These are phyloP conservation scores for Daldinia vernicosa DNA, from an alignment of 495 filamentous ascomycete genomes.

Conservation along the genomic window DNA sequence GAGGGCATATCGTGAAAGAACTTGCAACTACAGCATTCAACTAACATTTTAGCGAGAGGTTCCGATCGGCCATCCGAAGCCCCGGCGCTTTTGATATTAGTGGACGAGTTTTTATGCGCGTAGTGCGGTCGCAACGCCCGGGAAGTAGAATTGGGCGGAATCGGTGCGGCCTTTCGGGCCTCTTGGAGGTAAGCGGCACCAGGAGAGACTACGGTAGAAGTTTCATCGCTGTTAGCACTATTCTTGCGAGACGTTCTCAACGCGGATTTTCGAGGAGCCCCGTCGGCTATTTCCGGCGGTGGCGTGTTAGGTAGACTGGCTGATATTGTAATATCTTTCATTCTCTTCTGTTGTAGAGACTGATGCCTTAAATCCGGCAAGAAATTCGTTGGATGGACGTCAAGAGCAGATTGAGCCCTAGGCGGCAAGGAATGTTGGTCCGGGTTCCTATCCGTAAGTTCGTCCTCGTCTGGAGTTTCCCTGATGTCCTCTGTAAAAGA, in stretches of 20 bases:
- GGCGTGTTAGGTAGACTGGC: constrained; percentile 41
- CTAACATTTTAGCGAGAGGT: constrained; percentile 76
- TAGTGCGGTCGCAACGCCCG: constrained; percentile 39
- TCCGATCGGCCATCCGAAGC: constrained; percentile 48
- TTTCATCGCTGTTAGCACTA: constrained; percentile 30
- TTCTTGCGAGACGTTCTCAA: constrained; percentile 40
- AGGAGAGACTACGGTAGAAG: constrained; percentile 26
- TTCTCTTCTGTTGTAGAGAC: constrained; percentile 39
- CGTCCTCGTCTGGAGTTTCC: constrained; percentile 26
- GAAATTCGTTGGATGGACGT: constrained; percentile 37
- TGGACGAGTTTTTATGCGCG: constrained; percentile 40
- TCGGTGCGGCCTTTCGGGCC: constrained; percentile 46
- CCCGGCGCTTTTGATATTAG: constrained; percentile 20
- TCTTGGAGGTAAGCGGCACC: constrained; percentile 51
- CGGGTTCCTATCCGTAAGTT: constrained; percentile 15
- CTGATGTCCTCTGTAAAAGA: constrained; percentile 34
- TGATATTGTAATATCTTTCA: constrained; percentile 37
- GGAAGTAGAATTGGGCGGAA: constrained; percentile 32
- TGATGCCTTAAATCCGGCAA: constrained; percentile 48
- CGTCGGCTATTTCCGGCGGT: constrained; percentile 33
- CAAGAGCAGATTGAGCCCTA: constrained; percentile 42
- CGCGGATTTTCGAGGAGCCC: constrained; percentile 38
- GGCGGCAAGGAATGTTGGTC: constrained; percentile 21
- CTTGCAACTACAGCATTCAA: constrained; percentile 82
- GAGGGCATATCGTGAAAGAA: constrained; percentile 85